Evolutionary conservation across 805 yeast species (phyloP), one percentile per base, ranked within the genome.

Genomic region (Torulaspora maleeae): DNA sequence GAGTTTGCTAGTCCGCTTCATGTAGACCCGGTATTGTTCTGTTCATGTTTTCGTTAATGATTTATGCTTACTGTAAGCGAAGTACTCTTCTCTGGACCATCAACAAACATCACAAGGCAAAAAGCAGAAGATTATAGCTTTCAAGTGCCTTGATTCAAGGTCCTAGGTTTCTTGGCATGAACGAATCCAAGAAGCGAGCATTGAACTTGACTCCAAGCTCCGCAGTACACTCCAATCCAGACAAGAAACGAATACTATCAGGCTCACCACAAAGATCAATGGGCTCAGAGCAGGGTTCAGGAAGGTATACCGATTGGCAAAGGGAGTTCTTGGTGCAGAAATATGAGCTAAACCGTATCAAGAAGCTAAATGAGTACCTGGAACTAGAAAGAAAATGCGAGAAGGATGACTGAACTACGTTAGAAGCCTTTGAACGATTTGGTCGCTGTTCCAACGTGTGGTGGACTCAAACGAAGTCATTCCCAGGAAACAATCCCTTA

Each of bases 391-490:
- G 52, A 37, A 33, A 36, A 33, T 43, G 45, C 43, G 36, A 34
- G 25, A 42, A 38, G 17, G 34, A 4, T 16, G 49, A 24, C 10
- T 17, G 37, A 22, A 29, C 24, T 32, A 40, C 10, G 38, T 35
- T 10, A 27, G 19, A 27, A 54, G 44, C 34, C 44, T 50, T 25
- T 43, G 20, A n/a, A 54, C 44, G 11, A 56, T 38, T n/a, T 33
- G 35, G 11, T 43, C 35, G 30, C 52, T 43, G 30, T 30, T 28
- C 53, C 56, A 55, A 71, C 72, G 41, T 68, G 66, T 54, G 61
- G 74, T 42, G 67, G 80, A 61, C 66, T 76, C 69, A 64, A 73
- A 66, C 59, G 72, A 24, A 60, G 61, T 55, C 77, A 71, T 41
- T 67, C 76, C 59, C 59, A 67, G 13, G 60, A 76, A 62, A 70